A percentile compares a stretch with the other conserved stretches of the same genome.
These are phyloP conservation scores for Straminergon stramineum DNA, from an alignment of 225 moss, liverwort and hornwort species.

Conservation along the genomic window DNA sequence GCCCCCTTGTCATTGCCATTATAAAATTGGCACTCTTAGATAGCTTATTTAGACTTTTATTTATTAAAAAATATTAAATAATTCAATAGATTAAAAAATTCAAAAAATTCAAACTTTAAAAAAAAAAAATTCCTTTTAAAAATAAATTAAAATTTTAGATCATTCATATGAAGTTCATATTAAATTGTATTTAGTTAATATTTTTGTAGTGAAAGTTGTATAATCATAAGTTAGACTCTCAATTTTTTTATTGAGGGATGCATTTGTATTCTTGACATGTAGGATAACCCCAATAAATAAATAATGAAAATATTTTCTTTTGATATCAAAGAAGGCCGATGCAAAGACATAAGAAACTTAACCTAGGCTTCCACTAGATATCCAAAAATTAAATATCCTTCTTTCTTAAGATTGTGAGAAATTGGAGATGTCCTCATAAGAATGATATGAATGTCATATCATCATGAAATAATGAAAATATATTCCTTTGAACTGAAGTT, in stretches of 20 bases:
- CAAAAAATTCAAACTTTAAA: fast-evolving
- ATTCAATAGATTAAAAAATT: background rate
- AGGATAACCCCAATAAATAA: fast-evolving
- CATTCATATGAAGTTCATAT: too few species aligned
- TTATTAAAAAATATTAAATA: too few species aligned
- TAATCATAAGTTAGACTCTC: background rate
- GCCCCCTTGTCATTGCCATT: too few species aligned
- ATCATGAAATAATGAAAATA: too few species aligned
- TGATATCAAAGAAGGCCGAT: too few species aligned
- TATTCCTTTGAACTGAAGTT: too few species aligned
- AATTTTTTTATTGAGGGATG: too few species aligned
- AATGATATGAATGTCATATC: background rate
- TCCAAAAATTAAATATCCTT: background rate
- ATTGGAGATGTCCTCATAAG: fast-evolving
- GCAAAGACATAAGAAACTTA: fast-evolving
- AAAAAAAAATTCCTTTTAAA: too few species aligned
- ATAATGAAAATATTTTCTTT: background rate
- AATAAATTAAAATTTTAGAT: background rate
- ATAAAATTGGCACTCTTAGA: background rate
- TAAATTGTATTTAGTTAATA: fast-evolving
- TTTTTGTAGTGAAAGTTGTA: background rate
- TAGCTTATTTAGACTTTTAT: background rate
- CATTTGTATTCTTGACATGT: background rate
- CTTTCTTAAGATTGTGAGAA: fast-evolving
- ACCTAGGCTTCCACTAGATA: fast-evolving